Conservation (phyloP, 768 basidiomycete genomes). For the Hypholoma sublateritium region DNA sequence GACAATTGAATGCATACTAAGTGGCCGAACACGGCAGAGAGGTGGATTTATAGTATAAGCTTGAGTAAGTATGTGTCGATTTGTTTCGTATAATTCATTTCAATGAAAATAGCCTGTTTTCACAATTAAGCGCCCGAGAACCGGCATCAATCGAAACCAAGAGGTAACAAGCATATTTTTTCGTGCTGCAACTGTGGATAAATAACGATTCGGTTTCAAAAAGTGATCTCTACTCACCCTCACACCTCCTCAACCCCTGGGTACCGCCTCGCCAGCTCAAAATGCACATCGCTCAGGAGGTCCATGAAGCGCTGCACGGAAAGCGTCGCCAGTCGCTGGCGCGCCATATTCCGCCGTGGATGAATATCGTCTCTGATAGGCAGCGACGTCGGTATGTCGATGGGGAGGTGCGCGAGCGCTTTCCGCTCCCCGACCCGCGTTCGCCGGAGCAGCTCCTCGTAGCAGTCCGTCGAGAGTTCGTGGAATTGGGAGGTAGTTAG, state of each 20-base stretch:
- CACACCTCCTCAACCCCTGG: constrained; percentile 1
- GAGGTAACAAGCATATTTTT: too few relatives aligned
- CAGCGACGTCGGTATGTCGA: background rate
- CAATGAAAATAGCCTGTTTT: too few relatives aligned
- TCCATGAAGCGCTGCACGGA: background rate
- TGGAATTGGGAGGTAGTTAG: constrained; percentile 1
- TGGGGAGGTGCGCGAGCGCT: background rate
- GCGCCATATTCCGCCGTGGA: background rate
- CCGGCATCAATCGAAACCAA: too few relatives aligned
- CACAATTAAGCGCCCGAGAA: too few relatives aligned
- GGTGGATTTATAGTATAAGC: too few relatives aligned
- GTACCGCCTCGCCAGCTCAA: constrained; percentile 3
- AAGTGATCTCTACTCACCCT: background rate
- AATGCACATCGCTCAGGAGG: background rate
- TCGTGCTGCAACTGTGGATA: too few relatives aligned
- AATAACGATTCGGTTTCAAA: too few relatives aligned
- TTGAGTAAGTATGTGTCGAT: too few relatives aligned
- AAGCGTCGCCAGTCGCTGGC: constrained; percentile 1
- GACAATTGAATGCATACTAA: too few relatives aligned
- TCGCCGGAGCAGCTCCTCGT: constrained; percentile 6
- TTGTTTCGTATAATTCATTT: too few relatives aligned
- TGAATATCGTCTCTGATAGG: constrained; percentile 1
- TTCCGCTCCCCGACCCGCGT: background rate
- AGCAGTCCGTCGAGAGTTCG: constrained; percentile 4
- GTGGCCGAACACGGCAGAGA: too few relatives aligned